Base-by-base conservation (phyloP, 2,329 filamentous ascomycete genomes). In the Coniochaeta sp. region DNA sequence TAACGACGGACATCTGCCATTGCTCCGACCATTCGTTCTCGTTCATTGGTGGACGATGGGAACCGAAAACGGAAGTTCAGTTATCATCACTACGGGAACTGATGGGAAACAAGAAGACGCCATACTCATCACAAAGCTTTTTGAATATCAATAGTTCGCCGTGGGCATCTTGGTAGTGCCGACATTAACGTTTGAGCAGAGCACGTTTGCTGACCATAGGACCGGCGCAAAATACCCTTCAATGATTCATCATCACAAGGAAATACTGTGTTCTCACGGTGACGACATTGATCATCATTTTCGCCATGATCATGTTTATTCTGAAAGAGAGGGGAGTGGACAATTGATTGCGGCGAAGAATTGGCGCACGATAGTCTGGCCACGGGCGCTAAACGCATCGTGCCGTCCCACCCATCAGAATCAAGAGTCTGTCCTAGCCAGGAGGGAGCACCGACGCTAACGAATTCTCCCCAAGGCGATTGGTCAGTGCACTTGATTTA, bases 371-470 rank as follows among this genome's bases (percentile, higher is more conserved):
- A 52, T 52, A 52, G 26, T 52, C 47, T 31, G 22, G 47, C 47
- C 22, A 31, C 47, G 47, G 47, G 47, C 47, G 47, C 47, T 52
- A 17, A 52, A 31, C 47, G 47, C 47, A 14, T 52, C 47, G 47
- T 52, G 47, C 47, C 47, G 47, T 52, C 47, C 47, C 47, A 59
- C 57, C 61, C 50, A 60, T 62, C 24, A 59, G 58, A 54, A 22
- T 28, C 22, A 31, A 52, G 57, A 57, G 31, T 19, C 26, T 26
- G 31, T 58, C 59, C 61, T 63, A 58, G 59, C 59, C 36, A 22
- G 31, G n/a, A 24, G 43, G 44, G 62, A 60, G 55, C 55, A 50
- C 52, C 50, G 38, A 38, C 47, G 50, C 31, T 38, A 36, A 34
- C 38, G 54, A 12, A 24, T 38, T 24, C 36, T 33, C 33, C 40